phyloP scores from a whole-genome alignment of 805 yeast species.

The Starmerella apis region DNA sequence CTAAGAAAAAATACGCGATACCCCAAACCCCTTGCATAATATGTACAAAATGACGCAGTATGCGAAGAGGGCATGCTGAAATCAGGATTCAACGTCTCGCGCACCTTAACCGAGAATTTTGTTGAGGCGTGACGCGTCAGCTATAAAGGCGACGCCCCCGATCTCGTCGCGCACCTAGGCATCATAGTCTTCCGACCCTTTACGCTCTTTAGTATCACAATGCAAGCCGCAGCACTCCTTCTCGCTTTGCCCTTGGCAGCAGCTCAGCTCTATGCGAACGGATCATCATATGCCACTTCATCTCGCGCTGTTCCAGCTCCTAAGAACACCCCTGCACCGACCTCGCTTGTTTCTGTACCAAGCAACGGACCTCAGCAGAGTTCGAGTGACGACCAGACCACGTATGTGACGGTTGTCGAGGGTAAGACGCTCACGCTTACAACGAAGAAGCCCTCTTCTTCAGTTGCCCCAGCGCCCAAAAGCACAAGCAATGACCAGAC shows the following conservation, averaged over 20 bases:
- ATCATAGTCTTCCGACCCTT: neutral
- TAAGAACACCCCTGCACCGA: slow-evolving; percentile 26
- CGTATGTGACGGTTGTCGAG: slow-evolving; percentile 23
- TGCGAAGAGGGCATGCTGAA: neutral
- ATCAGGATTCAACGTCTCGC: neutral
- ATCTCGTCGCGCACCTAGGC: neutral
- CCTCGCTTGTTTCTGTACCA: slow-evolving; percentile 36
- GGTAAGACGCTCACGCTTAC: slow-evolving; percentile 25
- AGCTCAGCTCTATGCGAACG: slow-evolving; percentile 5
- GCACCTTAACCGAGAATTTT: neutral
- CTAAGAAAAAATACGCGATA: neutral
- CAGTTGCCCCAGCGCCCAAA: neutral
- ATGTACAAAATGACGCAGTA: neutral
- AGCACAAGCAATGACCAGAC: slow-evolving; percentile 9
- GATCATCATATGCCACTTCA: neutral
- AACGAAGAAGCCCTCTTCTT: slow-evolving; percentile 7
- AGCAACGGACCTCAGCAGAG: neutral
- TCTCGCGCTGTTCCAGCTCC: slow-evolving; percentile 7
- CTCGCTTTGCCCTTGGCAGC: slow-evolving; percentile 3
- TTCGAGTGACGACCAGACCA: slow-evolving; percentile 12
- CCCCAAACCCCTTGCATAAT: neutral
- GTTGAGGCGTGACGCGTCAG: slow-evolving; percentile 3
- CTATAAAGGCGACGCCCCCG: neutral
- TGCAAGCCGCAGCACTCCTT: slow-evolving; percentile 1
- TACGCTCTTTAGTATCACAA: neutral